Conservation (phyloP, 108 stramenopile species). For the Stephanodiscus triporus region DNA sequence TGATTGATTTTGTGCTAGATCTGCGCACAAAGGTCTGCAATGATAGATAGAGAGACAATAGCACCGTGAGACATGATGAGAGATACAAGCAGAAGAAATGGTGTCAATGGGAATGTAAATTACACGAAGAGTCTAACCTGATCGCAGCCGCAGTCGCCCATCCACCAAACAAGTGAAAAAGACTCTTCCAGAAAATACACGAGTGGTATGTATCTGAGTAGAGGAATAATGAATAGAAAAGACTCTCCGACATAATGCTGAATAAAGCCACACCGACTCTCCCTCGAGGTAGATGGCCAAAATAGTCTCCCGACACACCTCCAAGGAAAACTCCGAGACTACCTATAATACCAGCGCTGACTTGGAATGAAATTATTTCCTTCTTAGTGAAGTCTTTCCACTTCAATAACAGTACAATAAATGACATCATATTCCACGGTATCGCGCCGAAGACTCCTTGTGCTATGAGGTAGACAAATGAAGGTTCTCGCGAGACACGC, state of each 20-base stretch:
- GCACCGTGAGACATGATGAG: not conserved
- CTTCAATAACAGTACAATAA: constrained; percentile 54
- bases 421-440: constrained; percentile 68
- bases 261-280: constrained; percentile 49
- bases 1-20: constrained; percentile 48
- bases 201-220: constrained; percentile 42
- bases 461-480: constrained; percentile 56
- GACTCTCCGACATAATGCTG: constrained; percentile 43
- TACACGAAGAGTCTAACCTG: not conserved
- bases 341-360: constrained; percentile 34
- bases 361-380: constrained; percentile 58
- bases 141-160: constrained; percentile 55
- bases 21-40: constrained; percentile 56
- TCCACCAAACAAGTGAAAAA: constrained; percentile 47
- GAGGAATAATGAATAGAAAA: constrained; percentile 52
- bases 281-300: constrained; percentile 31
- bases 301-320: constrained; percentile 54
- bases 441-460: constrained; percentile 58
- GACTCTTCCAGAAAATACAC: constrained; percentile 42
- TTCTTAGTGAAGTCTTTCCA: constrained; percentile 57
- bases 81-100: not conserved
- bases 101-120: not conserved
- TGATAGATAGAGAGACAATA: not conserved
- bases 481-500: constrained; percentile 49
- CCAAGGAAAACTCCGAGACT: constrained; percentile 54